Conservation (phyloP, 768 basidiomycete species). For the Paxillus rubicundulus region DNA sequence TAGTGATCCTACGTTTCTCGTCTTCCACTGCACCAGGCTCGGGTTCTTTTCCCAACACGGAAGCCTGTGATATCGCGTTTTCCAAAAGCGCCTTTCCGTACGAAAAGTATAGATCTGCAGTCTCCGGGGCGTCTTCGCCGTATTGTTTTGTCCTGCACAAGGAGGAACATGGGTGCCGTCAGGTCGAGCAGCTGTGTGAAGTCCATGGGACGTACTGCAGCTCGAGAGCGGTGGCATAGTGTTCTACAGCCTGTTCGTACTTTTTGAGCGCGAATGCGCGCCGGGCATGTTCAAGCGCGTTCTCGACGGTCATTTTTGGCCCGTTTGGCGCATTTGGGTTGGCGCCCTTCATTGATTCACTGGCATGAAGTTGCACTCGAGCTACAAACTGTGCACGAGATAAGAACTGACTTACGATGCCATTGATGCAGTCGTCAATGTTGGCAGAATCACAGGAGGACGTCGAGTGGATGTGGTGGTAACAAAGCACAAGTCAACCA, state of each 20-base stretch:
- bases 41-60: conserved; percentile 85
- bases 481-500: conserved; percentile 8
- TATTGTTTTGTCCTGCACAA: conserved; percentile 62
- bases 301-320: conserved; percentile 42
- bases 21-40: conserved; percentile 49
- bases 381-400: too few relatives aligned
- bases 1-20: conserved; percentile 32
- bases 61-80: conserved; percentile 82
- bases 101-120: conserved; percentile 82
- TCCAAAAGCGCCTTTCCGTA: conserved; percentile 94
- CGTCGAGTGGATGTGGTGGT: background rate
- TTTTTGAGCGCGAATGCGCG: conserved; percentile 86
- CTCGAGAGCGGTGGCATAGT: conserved; percentile 84
- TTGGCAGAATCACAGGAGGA: background rate
- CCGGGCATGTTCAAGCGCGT: conserved; percentile 72
- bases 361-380: background rate
- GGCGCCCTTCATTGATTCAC: conserved; percentile 5
- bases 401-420: conserved; percentile 19
- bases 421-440: conserved; percentile 9
- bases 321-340: conserved; percentile 27
- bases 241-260: conserved; percentile 81
- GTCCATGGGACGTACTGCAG: conserved; percentile 57
- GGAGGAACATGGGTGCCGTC: conserved; percentile 12
- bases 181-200: background rate
- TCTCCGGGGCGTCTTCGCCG: conserved; percentile 79